Evolutionary conservation across 352 stramenopile genomes (phyloP).

Genomic region (Phytophthora tentaculata): DNA sequence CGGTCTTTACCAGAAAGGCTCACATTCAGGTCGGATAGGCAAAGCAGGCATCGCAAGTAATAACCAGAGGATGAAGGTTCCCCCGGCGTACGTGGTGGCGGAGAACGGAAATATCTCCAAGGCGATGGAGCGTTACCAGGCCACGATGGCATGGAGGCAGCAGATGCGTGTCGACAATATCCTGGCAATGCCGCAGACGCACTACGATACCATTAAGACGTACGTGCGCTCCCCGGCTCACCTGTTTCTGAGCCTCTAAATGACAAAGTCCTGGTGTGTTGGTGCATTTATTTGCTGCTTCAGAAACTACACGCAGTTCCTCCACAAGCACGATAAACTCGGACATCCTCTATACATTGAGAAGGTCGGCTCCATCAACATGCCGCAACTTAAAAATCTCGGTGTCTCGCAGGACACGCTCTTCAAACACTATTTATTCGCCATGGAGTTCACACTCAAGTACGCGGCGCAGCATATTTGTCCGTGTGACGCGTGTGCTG

Average conservation of each 20-base stretch:
- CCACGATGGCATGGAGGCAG: constrained; percentile 74
- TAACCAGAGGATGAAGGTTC: constrained; percentile 30
- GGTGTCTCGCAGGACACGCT: constrained; percentile 72
- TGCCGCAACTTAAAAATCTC: constrained; percentile 75
- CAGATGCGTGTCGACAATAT: constrained; percentile 75
- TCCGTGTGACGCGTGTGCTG: constrained; percentile 55
- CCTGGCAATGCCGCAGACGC: constrained; percentile 54
- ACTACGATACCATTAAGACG: constrained; percentile 76
- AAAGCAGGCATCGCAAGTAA: constrained; percentile 13
- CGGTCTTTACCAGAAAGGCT: constrained; percentile 33
- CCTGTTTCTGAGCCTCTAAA: neutral
- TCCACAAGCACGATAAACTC: constrained; percentile 84
- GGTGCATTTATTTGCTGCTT: constrained; percentile 4
- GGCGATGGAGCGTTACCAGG: constrained; percentile 64
- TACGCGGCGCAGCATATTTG: constrained; percentile 70
- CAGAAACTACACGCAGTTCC: constrained; percentile 79
- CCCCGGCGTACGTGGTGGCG: constrained; percentile 66
- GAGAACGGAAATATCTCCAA: constrained; percentile 69
- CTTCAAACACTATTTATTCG: constrained; percentile 85
- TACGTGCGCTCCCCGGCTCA: constrained; percentile 38
- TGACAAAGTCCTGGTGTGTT: constrained; percentile 1
- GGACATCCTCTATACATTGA: constrained; percentile 84
- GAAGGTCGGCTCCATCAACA: constrained; percentile 85
- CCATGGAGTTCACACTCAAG: constrained; percentile 86
- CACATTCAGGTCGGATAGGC: constrained; percentile 25